Percentiles rank a stretch among this genome's conserved stretches.
phyloP scores from a whole-genome alignment of 768 basidiomycete genomes.

The Obba rivulosa region DNA sequence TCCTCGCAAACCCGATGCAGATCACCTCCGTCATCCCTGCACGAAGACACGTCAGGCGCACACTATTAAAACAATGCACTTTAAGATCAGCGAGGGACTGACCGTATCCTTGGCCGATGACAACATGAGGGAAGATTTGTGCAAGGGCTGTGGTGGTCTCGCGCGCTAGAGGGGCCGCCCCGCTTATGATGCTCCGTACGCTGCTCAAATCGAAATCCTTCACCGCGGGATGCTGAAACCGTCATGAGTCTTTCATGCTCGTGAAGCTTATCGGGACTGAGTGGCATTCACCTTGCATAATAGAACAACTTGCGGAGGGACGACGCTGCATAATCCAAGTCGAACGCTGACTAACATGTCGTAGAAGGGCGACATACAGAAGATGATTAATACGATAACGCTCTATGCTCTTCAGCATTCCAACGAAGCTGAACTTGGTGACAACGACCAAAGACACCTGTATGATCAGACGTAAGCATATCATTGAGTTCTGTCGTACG shows the following conservation, averaged over 20 bases:
- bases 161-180: conserved; percentile 52
- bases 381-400: conserved; percentile 27
- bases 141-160: conserved; percentile 36
- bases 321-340: conserved; percentile 17
- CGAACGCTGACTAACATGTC: too few relatives aligned
- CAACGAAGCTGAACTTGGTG: conserved; percentile 24
- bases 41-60: neutral
- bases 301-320: conserved; percentile 31
- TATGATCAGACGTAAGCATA: conserved; percentile 10
- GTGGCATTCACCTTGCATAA: conserved; percentile 26
- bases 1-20: conserved; percentile 45
- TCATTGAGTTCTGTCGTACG: conserved; percentile 43
- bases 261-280: neutral
- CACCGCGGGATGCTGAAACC: conserved; percentile 42
- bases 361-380: conserved; percentile 9
- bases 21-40: conserved; percentile 59
- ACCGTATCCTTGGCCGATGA: conserved; percentile 18
- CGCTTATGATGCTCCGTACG: conserved; percentile 45
- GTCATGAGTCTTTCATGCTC: neutral
- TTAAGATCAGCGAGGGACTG: neutral
- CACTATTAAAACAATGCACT: neutral
- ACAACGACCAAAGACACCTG: conserved; percentile 25
- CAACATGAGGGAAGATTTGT: conserved; percentile 18
- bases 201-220: conserved; percentile 44
- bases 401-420: conserved; percentile 28